Percentiles rank a stretch among this genome's conserved stretches.
Conservation (phyloP, 2,329 filamentous ascomycete species). For the Ophiostoma novo-ulmi region DNA sequence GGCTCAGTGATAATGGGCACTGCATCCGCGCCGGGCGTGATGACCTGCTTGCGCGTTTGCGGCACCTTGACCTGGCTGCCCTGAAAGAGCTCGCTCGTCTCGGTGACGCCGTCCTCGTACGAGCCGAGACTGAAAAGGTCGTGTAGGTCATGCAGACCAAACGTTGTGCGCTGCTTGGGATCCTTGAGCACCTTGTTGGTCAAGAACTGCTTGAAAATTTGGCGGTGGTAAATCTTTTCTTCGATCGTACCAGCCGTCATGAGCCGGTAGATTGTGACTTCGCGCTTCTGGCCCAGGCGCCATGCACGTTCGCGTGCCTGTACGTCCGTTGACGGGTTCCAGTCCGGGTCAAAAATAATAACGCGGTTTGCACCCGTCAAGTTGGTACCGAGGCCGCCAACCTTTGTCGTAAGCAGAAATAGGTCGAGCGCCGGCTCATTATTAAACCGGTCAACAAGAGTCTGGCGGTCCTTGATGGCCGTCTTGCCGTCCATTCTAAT, state of each 20-base stretch:
- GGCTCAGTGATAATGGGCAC: constrained; percentile 22
- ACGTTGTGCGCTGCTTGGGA: constrained; percentile 85
- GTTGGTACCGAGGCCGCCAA: constrained; percentile 89
- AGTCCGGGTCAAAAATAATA: constrained; percentile 97
- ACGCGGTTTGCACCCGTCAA: constrained; percentile 91
- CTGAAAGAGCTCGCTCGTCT: constrained; percentile 81
- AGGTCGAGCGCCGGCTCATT: constrained; percentile 71
- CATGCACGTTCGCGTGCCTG: constrained; percentile 94
- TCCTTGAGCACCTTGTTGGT: constrained; percentile 95
- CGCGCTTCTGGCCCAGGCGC: constrained; percentile 89
- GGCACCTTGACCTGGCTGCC: constrained; percentile 69
- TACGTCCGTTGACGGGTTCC: constrained; percentile 95
- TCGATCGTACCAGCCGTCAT: constrained; percentile 98
- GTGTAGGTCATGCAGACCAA: constrained; percentile 83
- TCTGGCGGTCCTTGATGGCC: constrained; percentile 79
- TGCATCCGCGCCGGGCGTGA: constrained; percentile 32
- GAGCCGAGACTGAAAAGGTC: constrained; percentile 80
- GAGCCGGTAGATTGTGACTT: constrained; percentile 94
- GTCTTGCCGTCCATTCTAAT: constrained; percentile 92
- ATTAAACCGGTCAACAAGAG: constrained; percentile 90
- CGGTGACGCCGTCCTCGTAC: constrained; percentile 63
- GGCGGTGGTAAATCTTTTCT: constrained; percentile 97
- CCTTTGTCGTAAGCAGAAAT: constrained; percentile 91
- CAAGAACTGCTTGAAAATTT: constrained; percentile 97
- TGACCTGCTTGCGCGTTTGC: constrained; percentile 28